A percentile compares a stretch with the other conserved stretches of the same genome.
Evolutionary conservation across 2,329 filamentous ascomycete genomes (phyloP).

Genomic region (Ascosphaera pollenicola): DNA sequence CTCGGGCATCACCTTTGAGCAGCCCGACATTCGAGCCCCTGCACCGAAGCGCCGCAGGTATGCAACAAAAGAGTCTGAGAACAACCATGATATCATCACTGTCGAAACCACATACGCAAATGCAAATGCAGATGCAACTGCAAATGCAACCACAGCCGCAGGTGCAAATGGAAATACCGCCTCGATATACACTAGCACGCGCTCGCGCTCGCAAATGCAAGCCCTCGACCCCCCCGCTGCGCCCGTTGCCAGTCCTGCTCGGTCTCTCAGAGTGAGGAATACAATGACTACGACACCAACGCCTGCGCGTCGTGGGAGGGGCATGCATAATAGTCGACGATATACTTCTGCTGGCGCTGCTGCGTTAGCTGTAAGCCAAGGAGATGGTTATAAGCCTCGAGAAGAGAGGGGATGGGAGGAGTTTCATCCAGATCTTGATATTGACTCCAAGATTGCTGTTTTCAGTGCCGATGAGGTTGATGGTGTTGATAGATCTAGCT

Average conservation of each 20-base stretch:
- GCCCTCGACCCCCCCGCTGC: neutral
- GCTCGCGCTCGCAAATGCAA: slow-evolving; percentile 1
- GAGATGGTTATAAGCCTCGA: slow-evolving; percentile 88
- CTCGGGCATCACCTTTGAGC: neutral
- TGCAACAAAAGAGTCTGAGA: neutral
- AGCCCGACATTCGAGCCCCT: neutral
- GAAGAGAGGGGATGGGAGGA: slow-evolving; percentile 97
- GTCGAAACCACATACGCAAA: neutral
- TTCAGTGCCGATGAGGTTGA: slow-evolving; percentile 73
- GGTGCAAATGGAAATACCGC: slow-evolving; percentile 31
- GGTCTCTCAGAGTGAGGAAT: slow-evolving; percentile 34
- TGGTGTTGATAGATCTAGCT: slow-evolving; percentile 31
- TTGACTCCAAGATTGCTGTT: slow-evolving; percentile 56
- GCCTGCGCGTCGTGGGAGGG: slow-evolving; percentile 18
- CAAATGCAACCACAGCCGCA: slow-evolving; percentile 13
- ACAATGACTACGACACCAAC: slow-evolving; percentile 16
- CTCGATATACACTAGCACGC: slow-evolving; percentile 16
- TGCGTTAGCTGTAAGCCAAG: slow-evolving; percentile 71
- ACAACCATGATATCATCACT: neutral
- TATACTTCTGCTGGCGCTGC: slow-evolving; percentile 71
- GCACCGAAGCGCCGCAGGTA: neutral
- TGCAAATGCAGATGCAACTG: too few species aligned
- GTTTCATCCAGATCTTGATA: slow-evolving; percentile 87
- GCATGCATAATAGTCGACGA: slow-evolving; percentile 27
- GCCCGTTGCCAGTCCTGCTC: slow-evolving; percentile 10